These are phyloP conservation scores for Bipolaris cookei DNA, from an alignment of 2,329 filamentous ascomycete species.

Conservation along the genomic window DNA sequence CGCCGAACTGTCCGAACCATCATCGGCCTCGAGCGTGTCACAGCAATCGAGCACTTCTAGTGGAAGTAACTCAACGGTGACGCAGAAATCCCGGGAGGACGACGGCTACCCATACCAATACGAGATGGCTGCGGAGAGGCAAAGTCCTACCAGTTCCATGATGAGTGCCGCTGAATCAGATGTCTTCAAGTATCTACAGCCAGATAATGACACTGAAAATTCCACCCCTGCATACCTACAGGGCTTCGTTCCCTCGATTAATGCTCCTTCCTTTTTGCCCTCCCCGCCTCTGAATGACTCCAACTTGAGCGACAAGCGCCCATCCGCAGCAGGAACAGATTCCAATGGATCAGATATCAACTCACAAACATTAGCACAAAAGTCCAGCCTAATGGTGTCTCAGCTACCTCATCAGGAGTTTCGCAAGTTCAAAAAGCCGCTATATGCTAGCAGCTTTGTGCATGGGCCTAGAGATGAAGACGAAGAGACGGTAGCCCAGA, in stretches of 20 bases:
- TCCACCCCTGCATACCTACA: conserved; percentile 15
- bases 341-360: conserved; percentile 36
- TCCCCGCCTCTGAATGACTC: conserved; percentile 28
- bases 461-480: conserved; percentile 29
- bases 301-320: conserved; percentile 25
- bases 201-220: conserved; percentile 19
- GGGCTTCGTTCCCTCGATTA: conserved; percentile 24
- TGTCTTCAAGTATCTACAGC: conserved; percentile 41
- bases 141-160: conserved; percentile 22
- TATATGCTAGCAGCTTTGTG: conserved; percentile 44
- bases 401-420: conserved; percentile 21
- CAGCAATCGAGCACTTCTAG: conserved; percentile 51
- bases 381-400: conserved; percentile 16
- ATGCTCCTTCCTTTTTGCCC: conserved; percentile 26
- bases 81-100: conserved; percentile 52
- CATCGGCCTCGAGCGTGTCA: conserved; percentile 52
- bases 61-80: conserved; percentile 56
- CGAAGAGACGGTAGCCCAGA: conserved; percentile 18
- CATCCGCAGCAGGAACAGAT: conserved; percentile 33
- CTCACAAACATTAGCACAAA: conserved; percentile 38
- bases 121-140: conserved; percentile 25
- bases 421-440: conserved; percentile 36
- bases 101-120: conserved; percentile 31
- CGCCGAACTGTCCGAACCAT: conserved; percentile 48
- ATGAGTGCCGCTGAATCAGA: conserved; percentile 31